Evolutionary conservation across 768 basidiomycete genomes (phyloP).

Genomic region (Panaeolus cyanescens): DNA sequence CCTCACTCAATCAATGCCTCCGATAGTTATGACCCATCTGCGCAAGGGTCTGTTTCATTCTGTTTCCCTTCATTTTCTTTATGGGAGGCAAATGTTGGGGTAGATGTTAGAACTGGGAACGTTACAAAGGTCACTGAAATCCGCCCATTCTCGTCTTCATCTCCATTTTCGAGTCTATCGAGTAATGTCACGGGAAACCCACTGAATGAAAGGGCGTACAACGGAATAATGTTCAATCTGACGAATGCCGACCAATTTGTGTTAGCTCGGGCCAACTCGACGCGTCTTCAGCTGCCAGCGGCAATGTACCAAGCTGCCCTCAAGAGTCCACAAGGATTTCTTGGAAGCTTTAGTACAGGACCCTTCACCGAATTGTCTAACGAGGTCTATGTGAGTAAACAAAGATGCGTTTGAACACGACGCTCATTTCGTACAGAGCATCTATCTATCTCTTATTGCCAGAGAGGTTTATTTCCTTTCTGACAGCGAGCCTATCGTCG

Average conservation of each 20-base stretch:
- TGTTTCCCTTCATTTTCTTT: slow-evolving; percentile 48
- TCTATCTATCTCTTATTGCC: slow-evolving; percentile 51
- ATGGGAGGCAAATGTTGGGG: slow-evolving; percentile 43
- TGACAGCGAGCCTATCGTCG: slow-evolving; percentile 31
- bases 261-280: slow-evolving; percentile 40
- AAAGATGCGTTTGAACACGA: not conserved
- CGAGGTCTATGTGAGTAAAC: slow-evolving; percentile 49
- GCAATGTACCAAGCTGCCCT: slow-evolving; percentile 50
- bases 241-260: slow-evolving; percentile 41
- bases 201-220: slow-evolving; percentile 49
- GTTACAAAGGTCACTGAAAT: slow-evolving; percentile 43
- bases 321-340: slow-evolving; percentile 37
- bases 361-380: slow-evolving; percentile 39
- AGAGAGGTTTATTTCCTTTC: slow-evolving; percentile 52
- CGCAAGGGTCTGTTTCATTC: slow-evolving; percentile 44
- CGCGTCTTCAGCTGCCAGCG: slow-evolving; percentile 49
- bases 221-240: slow-evolving; percentile 53
- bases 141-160: slow-evolving; percentile 36
- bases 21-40: slow-evolving; percentile 34
- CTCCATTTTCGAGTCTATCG: slow-evolving; percentile 40
- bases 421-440: slow-evolving; percentile 28
- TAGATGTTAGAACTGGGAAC: slow-evolving; percentile 46
- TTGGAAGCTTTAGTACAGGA: slow-evolving; percentile 36
- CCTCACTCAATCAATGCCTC: not conserved
- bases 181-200: slow-evolving; percentile 48